Conservation (phyloP, 2,329 filamentous ascomycete genomes). For the Pezicula rhizophila region DNA sequence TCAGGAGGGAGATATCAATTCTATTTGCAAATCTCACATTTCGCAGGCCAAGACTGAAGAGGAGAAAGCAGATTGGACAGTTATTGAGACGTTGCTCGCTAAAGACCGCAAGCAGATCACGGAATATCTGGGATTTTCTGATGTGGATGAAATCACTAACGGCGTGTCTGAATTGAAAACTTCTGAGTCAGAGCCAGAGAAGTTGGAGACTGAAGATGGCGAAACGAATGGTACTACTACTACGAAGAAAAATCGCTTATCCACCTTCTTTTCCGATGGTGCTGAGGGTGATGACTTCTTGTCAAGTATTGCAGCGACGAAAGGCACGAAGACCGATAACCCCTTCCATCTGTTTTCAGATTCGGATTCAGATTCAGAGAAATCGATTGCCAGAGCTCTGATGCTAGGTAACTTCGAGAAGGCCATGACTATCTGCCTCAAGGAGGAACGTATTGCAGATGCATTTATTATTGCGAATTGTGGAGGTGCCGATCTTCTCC, state of each 20-base stretch:
- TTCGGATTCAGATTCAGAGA: constrained; percentile 77
- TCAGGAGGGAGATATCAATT: constrained; percentile 67
- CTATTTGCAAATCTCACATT: constrained; percentile 76
- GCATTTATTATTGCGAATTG: constrained; percentile 98
- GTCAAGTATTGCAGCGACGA: constrained; percentile 76
- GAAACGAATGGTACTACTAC: constrained; percentile 39
- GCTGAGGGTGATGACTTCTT: constrained; percentile 70
- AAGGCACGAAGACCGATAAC: constrained; percentile 87
- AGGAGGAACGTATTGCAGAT: constrained; percentile 86
- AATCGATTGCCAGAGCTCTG: constrained; percentile 78
- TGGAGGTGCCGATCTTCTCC: constrained; percentile 85
- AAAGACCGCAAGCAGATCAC: constrained; percentile 79
- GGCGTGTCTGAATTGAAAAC: constrained; percentile 38
- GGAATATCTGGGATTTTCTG: constrained; percentile 82
- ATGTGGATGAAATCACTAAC: constrained; percentile 45
- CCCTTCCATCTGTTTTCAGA: constrained; percentile 87
- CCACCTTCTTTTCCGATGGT: constrained; percentile 75
- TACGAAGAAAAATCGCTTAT: constrained; percentile 55
- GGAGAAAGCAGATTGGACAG: constrained; percentile 93
- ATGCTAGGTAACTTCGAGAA: constrained; percentile 88
- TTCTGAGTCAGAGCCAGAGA: constrained; percentile 36
- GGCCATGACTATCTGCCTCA: constrained; percentile 81
- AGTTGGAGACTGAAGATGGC: constrained; percentile 39
- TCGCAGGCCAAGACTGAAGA: constrained; percentile 73
- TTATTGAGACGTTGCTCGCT: constrained; percentile 82